Evolutionary conservation across 2,329 filamentous ascomycete species (phyloP), one percentile per base, ranked within the genome.

Genomic region (Neurospora crassa): DNA sequence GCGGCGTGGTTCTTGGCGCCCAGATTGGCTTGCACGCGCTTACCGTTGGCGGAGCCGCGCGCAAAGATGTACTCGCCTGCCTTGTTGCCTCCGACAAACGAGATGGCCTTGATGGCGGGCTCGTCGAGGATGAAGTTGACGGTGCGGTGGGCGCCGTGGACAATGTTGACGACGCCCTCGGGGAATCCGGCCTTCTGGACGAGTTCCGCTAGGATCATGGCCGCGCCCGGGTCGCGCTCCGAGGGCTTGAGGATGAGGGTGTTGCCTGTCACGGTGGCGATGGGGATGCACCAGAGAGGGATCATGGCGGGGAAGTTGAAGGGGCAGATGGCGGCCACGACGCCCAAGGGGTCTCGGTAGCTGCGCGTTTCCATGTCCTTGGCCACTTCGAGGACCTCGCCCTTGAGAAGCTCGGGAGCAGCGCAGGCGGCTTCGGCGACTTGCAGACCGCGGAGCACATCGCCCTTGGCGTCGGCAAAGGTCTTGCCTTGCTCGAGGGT

Each of bases 261-360:
- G 84, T 96, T 96, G 69, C 92, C 92, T 20, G 91, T 93, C 40
- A 94, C 88, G 63, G 92, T 92, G 67, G 92, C 92, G 76, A 96
- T 92, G 47, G 92, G 93, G 73, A 96, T 94, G 73, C 88, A 93
- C 92, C 92, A 96, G n/a, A 96, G 86, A 3, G 92, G 93, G 80
- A 96, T 96, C 92, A 96, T 96, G 76, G 92, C 92, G 63, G 92
- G 92, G 83, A 96, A 96, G 85, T 96, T 96, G 79, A 96, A 96
- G 1, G 92, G 92, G 85, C 92, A 96, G 76, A 96, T 96, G 72
- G 92, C 91, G 71, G 92, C 92, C 63, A 92, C 90, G 42, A 96
- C 90, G 70, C 92, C 92, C 78, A 96, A 82, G 72, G 92, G 92
- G 85, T 96, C 92, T 73, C 89, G 88, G 81, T 96, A 96, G 72